These are phyloP conservation scores for Lepidium aucheri DNA, from an alignment of 345 rosid species.

Conservation along the genomic window DNA sequence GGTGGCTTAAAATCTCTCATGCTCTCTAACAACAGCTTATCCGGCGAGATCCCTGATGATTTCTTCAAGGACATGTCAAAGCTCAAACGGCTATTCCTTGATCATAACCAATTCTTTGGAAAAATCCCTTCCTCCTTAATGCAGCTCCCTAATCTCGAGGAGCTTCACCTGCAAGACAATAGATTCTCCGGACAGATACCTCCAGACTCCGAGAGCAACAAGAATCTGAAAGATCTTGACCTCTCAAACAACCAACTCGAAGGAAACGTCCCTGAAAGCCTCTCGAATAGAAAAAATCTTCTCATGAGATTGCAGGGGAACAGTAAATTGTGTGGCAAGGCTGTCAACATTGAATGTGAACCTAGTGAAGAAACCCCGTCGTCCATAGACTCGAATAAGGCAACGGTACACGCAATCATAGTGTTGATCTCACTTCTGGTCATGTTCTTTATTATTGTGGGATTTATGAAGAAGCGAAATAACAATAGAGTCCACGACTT, in stretches of 20 bases:
- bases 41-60: conserved; percentile 43
- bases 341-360: conserved; percentile 29
- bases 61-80: conserved; percentile 47
- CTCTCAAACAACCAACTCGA: conserved; percentile 51
- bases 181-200: conserved; percentile 61
- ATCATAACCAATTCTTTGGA: conserved; percentile 49
- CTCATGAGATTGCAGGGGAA: conserved; percentile 33
- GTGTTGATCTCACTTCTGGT: background rate
- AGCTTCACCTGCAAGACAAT: conserved; percentile 62
- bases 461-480: conserved; percentile 8
- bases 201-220: conserved; percentile 10
- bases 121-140: conserved; percentile 43
- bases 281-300: conserved; percentile 25
- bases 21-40: conserved; percentile 49
- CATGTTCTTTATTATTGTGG: conserved; percentile 20
- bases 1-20: conserved; percentile 37
- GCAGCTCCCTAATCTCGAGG: conserved; percentile 37
- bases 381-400: background rate
- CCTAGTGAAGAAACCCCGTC: too few relatives aligned
- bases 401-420: background rate
- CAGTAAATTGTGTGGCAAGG: conserved; percentile 43
- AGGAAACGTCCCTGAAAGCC: conserved; percentile 47
- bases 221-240: conserved; percentile 30
- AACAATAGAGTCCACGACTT: conserved; percentile 31
- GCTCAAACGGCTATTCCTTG: conserved; percentile 51